Conservation (phyloP, 75 land plant species). For the Picea glauca region DNA sequence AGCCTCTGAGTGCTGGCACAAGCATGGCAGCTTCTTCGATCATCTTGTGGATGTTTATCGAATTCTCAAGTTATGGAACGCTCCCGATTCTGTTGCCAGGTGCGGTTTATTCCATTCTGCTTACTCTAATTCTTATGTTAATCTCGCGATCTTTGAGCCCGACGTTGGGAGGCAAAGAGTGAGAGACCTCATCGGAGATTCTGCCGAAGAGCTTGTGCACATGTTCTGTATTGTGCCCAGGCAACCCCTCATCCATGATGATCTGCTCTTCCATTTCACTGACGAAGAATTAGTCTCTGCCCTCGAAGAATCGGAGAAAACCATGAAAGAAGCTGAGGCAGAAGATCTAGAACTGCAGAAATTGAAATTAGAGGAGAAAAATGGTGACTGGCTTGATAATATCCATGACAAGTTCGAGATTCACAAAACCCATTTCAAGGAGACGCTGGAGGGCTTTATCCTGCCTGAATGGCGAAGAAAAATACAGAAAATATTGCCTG, state of each 20-base stretch:
- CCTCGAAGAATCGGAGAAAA: slow-evolving; percentile 28
- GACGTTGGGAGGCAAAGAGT: slow-evolving; percentile 42
- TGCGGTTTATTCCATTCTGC: slow-evolving; percentile 90
- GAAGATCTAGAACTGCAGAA: not conserved
- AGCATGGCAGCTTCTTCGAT: slow-evolving; percentile 84
- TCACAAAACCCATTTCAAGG: not conserved
- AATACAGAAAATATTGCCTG: slow-evolving; percentile 37
- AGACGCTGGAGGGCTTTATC: not conserved
- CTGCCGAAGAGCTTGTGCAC: slow-evolving; percentile 79
- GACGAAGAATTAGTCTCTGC: slow-evolving; percentile 53
- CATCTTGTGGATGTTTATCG: slow-evolving; percentile 66
- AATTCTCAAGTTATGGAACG: slow-evolving; percentile 69
- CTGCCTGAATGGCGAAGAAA: slow-evolving; percentile 41
- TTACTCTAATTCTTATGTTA: slow-evolving; percentile 92
- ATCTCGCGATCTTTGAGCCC: slow-evolving; percentile 86
- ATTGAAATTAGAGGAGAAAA: not conserved
- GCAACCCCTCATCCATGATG: slow-evolving; percentile 73
- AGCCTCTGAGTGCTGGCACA: slow-evolving; percentile 95
- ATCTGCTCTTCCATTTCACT: slow-evolving; percentile 51
- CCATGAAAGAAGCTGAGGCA: not conserved
- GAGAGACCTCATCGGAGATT: slow-evolving; percentile 50
- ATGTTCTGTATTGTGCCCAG: slow-evolving; percentile 83
- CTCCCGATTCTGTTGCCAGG: slow-evolving; percentile 27
- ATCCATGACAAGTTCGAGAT: not conserved
- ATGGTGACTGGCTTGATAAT: not conserved